Evolutionary conservation across 1,139 yeast species (phyloP), one percentile per base, ranked within the genome.

Genomic region (Diutina sp.): DNA sequence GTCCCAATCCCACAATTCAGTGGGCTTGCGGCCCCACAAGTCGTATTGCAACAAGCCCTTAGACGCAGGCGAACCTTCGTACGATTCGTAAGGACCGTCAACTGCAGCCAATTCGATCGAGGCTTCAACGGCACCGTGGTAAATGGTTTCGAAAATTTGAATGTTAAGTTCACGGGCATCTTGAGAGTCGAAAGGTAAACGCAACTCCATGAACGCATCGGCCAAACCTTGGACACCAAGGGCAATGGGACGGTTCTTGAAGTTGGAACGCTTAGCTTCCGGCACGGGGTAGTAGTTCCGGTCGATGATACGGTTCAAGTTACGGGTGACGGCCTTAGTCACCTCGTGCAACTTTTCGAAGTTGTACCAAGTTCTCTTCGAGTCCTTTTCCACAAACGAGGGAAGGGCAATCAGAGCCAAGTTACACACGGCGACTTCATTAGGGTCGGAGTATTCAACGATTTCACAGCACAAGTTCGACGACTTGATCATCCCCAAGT

Each of bases 211-310:
- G 69, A 87, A 89, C n/a, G 87, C 76, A 67, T 89, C 97, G 41
- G 97, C 96, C 57, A 89, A 76, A 58, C 97, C 97, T 70, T 89
- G 95, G 8, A 89, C 95, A 62, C 97, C 97, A 51, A 89, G 71
- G 8, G 96, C 95, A 64, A 89, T 84, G 46, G 97, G 96, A 65
- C 97, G 77, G 69, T 89, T 87, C 64, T 81, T 81, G 77, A 82
- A 74, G 69, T 90, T 89, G 51, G 95, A 86, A 46, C 65, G 66
- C 65, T 77, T 74, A 7, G 96, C 89, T 62, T 83, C 84, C 59
- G 77, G 78, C 41, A 88, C 84, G 2, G 97, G 96, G 68, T 89
- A 89, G 68, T 72, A 79, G 67, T 89, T 88, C 60, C 84, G 79
- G 72, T 90, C 96, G 62, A 89, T 89, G 60, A 90, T 79, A 67